Conservation (phyloP, 306 rosid genomes). For the Vicia faba region DNA sequence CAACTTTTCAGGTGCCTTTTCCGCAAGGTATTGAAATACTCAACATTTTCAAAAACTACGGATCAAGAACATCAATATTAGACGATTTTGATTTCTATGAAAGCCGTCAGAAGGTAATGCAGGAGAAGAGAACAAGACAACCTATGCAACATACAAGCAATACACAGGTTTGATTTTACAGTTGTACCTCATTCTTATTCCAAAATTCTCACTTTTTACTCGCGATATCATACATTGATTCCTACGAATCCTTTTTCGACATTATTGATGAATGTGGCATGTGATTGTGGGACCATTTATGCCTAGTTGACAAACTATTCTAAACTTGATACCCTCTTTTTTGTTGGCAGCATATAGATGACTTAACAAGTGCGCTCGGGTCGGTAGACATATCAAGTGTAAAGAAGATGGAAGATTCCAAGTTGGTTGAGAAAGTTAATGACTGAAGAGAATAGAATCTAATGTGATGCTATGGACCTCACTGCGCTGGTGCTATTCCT, state of each 20-base stretch:
- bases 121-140: constrained; percentile 65
- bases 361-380: constrained; percentile 51
- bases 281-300: constrained; percentile 41
- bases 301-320: constrained; percentile 42
- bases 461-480: constrained; percentile 23
- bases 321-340: constrained; percentile 22
- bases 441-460: constrained; percentile 35
- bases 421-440: constrained; percentile 41
- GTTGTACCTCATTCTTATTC: constrained; percentile 24
- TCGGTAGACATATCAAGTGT: constrained; percentile 48
- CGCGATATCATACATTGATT: background rate
- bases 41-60: constrained; percentile 57
- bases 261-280: constrained; percentile 38
- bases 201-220: constrained; percentile 27
- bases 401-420: constrained; percentile 43
- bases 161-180: constrained; percentile 46
- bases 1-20: constrained; percentile 58
- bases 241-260: constrained; percentile 20
- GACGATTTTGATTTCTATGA: constrained; percentile 84
- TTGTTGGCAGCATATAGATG: constrained; percentile 55
- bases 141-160: constrained; percentile 40
- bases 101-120: constrained; percentile 74
- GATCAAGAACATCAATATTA: constrained; percentile 62
- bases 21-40: constrained; percentile 67
- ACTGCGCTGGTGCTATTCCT: constrained; percentile 27